These are phyloP conservation scores for Martensiomyces pterosporus DNA, from an alignment of 192 early-diverging fungal species.

Conservation along the genomic window DNA sequence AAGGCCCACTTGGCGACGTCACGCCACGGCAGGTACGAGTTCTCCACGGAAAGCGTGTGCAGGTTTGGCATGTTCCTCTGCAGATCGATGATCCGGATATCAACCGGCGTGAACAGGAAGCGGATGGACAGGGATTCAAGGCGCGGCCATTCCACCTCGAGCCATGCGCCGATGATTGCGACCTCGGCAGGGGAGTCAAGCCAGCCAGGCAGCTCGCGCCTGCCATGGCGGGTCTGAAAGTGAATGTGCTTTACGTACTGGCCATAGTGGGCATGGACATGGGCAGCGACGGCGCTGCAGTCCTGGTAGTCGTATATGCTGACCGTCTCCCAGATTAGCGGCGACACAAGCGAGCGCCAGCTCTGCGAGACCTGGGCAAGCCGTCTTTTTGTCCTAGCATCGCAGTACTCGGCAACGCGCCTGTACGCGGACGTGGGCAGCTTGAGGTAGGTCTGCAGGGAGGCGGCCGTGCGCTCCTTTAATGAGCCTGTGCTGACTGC, in stretches of 20 bases:
- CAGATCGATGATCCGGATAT: slow-evolving; percentile 44
- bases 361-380: slow-evolving; percentile 48
- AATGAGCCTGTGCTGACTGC: too few species aligned
- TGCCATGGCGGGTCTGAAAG: slow-evolving; percentile 31
- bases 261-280: slow-evolving; percentile 36
- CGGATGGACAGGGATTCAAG: slow-evolving; percentile 38
- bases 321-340: slow-evolving; percentile 44
- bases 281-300: slow-evolving; percentile 19
- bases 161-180: slow-evolving; percentile 48
- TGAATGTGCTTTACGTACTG: slow-evolving; percentile 42
- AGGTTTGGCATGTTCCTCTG: slow-evolving; percentile 39
- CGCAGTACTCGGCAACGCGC: slow-evolving; percentile 48
- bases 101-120: slow-evolving; percentile 46
- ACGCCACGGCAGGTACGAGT: slow-evolving; percentile 51
- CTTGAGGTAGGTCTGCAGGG: slow-evolving; percentile 26
- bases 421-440: slow-evolving; percentile 40
- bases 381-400: slow-evolving; percentile 34
- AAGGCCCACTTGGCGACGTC: slow-evolving; percentile 49
- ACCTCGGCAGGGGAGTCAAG: slow-evolving; percentile 49
- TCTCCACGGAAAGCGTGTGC: slow-evolving; percentile 30
- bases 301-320: slow-evolving; percentile 41
- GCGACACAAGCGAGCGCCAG: slow-evolving; percentile 44
- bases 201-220: slow-evolving; percentile 43
- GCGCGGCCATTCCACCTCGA: slow-evolving; percentile 45
- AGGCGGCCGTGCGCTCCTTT: too few species aligned